Percentiles rank a stretch among this genome's conserved stretches.
Conservation (phyloP, 2,329 filamentous ascomycete genomes). For the Calonectria ilicicola region DNA sequence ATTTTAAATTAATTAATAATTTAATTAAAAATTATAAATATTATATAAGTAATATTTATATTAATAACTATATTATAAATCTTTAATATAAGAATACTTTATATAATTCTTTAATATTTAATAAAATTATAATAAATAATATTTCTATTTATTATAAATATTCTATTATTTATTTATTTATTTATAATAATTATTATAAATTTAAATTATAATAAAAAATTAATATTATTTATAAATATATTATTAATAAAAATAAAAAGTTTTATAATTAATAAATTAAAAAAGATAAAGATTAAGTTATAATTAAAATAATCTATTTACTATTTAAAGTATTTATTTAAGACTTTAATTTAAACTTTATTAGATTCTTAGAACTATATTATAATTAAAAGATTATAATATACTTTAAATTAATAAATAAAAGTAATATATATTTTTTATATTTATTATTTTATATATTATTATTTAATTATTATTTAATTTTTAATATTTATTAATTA, state of each 20-base stretch:
- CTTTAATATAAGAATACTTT: too few species aligned
- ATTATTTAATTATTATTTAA: neutral
- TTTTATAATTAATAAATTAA: neutral
- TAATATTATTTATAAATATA: neutral
- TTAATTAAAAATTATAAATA: neutral
- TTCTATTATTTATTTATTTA: neutral
- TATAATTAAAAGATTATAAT: neutral
- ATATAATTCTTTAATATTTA: too few species aligned
- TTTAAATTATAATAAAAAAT: neutral
- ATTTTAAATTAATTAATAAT: neutral
- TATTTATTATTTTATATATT: neutral
- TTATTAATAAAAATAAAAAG: neutral
- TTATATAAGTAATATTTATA: neutral
- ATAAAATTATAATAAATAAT: neutral
- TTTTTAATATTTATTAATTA: neutral
- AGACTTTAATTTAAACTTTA: neutral
- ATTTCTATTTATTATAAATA: neutral
- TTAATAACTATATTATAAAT: neutral
- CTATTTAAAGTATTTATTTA: neutral
- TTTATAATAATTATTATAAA: neutral
- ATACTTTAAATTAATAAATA: neutral
- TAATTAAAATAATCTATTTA: neutral
- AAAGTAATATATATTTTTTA: neutral
- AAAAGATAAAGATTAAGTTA: neutral
- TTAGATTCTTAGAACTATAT: neutral